Evolutionary conservation across 192 early-diverging fungal species (phyloP).

Genomic region (Coemansia sp.): DNA sequence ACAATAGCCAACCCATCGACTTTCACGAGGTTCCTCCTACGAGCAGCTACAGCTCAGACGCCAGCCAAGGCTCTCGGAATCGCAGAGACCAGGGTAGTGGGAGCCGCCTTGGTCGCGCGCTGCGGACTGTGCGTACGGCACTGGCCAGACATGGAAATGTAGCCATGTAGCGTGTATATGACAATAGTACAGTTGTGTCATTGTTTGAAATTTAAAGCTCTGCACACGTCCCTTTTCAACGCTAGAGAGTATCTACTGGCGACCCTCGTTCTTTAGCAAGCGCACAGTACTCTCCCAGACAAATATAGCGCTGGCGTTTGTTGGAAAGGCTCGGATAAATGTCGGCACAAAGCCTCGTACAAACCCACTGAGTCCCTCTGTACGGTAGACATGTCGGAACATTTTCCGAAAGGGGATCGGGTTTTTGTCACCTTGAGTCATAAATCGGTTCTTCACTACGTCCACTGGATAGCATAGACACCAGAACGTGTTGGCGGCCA

Average conservation of each 20-base stretch:
- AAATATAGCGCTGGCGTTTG: slow-evolving; percentile 92
- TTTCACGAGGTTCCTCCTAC: slow-evolving; percentile 14
- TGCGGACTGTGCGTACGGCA: not conserved
- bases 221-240: not conserved
- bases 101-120: not conserved
- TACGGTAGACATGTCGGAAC: slow-evolving; percentile 49
- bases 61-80: not conserved
- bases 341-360: slow-evolving; percentile 90
- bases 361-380: slow-evolving; percentile 81
- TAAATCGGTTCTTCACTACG: slow-evolving; percentile 91
- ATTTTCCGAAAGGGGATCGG: slow-evolving; percentile 55
- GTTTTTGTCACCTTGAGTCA: slow-evolving; percentile 84
- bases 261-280: slow-evolving; percentile 38
- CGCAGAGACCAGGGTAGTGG: not conserved
- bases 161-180: not conserved
- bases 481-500: slow-evolving; percentile 93
- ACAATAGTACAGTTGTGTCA: not conserved
- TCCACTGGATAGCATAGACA: slow-evolving; percentile 78
- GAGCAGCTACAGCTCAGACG: not conserved
- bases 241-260: slow-evolving; percentile 13
- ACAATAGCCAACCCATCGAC: slow-evolving; percentile 11
- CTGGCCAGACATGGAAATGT: slow-evolving; percentile 3
- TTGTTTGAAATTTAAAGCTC: not conserved
- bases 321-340: slow-evolving; percentile 91
- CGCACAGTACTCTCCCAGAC: slow-evolving; percentile 79